Base-by-base conservation (phyloP, 2,329 filamentous ascomycete genomes). In the Colletotrichum noveboracense region DNA sequence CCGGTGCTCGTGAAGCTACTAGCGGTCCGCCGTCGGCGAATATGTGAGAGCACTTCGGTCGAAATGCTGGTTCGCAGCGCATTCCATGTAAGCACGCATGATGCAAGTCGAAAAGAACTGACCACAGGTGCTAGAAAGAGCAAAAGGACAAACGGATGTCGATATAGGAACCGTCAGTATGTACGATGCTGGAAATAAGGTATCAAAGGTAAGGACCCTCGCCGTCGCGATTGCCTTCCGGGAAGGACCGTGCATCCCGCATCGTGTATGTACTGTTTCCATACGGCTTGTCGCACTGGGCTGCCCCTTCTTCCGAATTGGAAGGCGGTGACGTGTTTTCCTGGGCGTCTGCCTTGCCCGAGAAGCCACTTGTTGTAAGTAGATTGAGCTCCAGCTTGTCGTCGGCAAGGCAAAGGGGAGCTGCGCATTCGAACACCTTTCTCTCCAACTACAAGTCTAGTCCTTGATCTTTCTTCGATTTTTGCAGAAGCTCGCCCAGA, bases 321-420 rank as follows among this genome's bases (percentile, higher is more conserved):
- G 70, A 76, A 74, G 74, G 74, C 74, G 74, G 74, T 76, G 43
- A 69, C 56, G 58, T 69, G 26, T 60, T 38, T 60, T 52, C 65
- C 26, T 65, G 10, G n/a, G n/a, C 43, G 12, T 4, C 43, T 52
- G n/a, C 43, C 43, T 52, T 52, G 43, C 43, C 43, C 13, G 58
- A 76, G 74, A 76, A 76, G 74, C 56, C 74, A 76, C 70, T 21
- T 76, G 70, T 64, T 64, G 62, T 32, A 30, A 43, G 26, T 56
- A 26, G 58, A 58, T 55, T 34, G 61, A 73, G 73, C 73, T 75
- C 70, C 61, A 66, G 38, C 14, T 61, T 32, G 68, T 72, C 56
- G n/a, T 52, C 43, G 43, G 43, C n/a, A 52, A 52, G 43, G 73
- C 55, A 36, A 48, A 28, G 32, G 43, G 14, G 24, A 34, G 24